Percentiles rank a stretch among this genome's conserved stretches.
These are phyloP conservation scores for Aspergillus pseudotamarii DNA, from an alignment of 2,329 filamentous ascomycete genomes.

Conservation along the genomic window DNA sequence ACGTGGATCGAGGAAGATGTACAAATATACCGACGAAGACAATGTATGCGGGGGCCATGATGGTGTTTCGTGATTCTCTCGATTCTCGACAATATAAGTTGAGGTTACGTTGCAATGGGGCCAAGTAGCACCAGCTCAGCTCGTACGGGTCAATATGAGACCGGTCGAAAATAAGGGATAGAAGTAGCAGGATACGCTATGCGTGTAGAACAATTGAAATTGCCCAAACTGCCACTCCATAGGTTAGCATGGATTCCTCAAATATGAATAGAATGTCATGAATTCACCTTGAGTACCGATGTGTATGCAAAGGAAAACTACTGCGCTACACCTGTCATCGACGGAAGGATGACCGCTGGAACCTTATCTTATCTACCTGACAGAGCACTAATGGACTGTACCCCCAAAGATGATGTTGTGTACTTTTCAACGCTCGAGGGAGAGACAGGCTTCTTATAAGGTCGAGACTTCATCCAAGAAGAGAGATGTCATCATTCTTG, in stretches of 20 bases:
- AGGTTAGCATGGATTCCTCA: not conserved
- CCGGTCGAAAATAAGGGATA: not conserved
- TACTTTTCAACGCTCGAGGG: not conserved
- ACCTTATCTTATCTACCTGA: not conserved
- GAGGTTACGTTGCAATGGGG: not conserved
- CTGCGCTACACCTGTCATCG: not conserved
- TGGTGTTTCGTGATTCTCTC: not conserved
- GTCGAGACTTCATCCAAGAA: not conserved
- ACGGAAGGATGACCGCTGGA: not conserved
- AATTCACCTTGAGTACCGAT: not conserved
- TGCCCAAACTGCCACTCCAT: not conserved
- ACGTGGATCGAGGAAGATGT: slow-evolving; percentile 52
- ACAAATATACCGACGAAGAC: slow-evolving; percentile 66
- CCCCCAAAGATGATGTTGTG: not conserved
- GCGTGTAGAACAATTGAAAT: not conserved
- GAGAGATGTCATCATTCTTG: not conserved
- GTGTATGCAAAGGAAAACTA: not conserved
- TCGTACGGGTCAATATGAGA: not conserved
- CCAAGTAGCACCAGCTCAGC: not conserved
- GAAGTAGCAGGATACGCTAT: not conserved
- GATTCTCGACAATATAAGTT: not conserved
- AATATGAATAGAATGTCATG: not conserved
- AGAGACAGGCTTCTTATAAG: not conserved
- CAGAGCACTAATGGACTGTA: not conserved
- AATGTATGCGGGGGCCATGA: slow-evolving; percentile 25